phyloP scores from a whole-genome alignment of 2,329 filamentous ascomycete genomes.

The Phialophora verrucosa region DNA sequence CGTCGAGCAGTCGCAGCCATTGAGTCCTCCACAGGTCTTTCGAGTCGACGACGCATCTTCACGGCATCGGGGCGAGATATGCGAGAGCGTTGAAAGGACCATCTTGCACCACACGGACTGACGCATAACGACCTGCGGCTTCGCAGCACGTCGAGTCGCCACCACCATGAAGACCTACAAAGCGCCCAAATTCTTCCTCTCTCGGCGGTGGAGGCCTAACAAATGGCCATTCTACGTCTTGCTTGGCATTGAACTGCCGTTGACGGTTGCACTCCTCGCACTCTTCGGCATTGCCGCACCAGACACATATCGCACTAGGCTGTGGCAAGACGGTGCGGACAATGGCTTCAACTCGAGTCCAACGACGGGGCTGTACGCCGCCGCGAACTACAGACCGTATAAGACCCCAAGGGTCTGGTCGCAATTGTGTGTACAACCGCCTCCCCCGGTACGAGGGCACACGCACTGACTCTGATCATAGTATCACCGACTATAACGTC shows the following conservation, averaged over 20 bases:
- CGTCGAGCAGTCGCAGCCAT: neutral
- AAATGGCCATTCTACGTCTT: constrained; percentile 56
- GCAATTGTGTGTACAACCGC: constrained; percentile 56
- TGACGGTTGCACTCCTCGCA: constrained; percentile 63
- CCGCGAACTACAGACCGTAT: constrained; percentile 64
- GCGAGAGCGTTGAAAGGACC: constrained; percentile 16
- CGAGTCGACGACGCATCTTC: constrained; percentile 1
- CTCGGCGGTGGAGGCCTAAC: constrained; percentile 61
- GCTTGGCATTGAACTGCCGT: constrained; percentile 61
- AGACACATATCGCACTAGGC: constrained; percentile 64
- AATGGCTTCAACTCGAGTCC: constrained; percentile 69
- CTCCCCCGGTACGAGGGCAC: neutral
- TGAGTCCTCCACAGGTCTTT: neutral
- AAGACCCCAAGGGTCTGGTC: constrained; percentile 64
- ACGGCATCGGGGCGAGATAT: constrained; percentile 19
- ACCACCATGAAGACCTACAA: constrained; percentile 9
- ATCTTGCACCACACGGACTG: neutral
- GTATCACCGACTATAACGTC: constrained; percentile 66
- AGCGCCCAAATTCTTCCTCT: constrained; percentile 50
- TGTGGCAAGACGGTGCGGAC: constrained; percentile 67
- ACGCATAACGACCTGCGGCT: constrained; percentile 11
- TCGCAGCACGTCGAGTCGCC: constrained; percentile 1
- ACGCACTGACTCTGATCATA: constrained; percentile 42
- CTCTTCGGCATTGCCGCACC: constrained; percentile 68
- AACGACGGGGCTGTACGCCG: constrained; percentile 60